Conservation (phyloP, 305 asterid species). For the Solanum hybrid region DNA sequence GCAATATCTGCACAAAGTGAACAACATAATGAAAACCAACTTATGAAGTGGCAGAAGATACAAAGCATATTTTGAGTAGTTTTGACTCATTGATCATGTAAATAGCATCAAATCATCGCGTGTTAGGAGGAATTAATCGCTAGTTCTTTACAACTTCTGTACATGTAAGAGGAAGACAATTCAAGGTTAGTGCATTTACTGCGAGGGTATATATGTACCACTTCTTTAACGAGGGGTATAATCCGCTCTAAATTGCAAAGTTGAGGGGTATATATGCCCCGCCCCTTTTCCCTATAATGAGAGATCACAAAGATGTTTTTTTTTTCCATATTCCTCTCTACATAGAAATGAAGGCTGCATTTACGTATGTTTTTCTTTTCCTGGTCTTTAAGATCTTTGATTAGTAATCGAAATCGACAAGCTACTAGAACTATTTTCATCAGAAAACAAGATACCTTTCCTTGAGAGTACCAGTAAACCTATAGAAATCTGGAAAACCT, state of each 20-base stretch:
- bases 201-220: neutral
- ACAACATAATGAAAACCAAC: neutral
- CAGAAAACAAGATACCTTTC: conserved; percentile 38
- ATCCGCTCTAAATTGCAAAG: neutral
- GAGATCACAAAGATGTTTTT: neutral
- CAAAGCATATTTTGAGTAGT: neutral
- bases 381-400: neutral
- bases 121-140: neutral
- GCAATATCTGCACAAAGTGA: conserved; percentile 40
- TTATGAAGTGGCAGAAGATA: neutral
- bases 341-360: neutral
- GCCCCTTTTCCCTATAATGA: neutral
- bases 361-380: neutral
- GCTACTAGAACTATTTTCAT: neutral
- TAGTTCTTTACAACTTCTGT: neutral
- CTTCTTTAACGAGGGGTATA: neutral
- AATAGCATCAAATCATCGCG: neutral
- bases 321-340: neutral
- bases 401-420: neutral
- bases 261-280: neutral
- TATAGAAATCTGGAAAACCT: conserved; percentile 81
- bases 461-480: conserved; percentile 51
- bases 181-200: neutral
- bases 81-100: neutral
- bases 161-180: neutral